A percentile compares a stretch with the other conserved stretches of the same genome.
Conservation (phyloP, 106 monocot species). For the Hemerocallis citrina region DNA sequence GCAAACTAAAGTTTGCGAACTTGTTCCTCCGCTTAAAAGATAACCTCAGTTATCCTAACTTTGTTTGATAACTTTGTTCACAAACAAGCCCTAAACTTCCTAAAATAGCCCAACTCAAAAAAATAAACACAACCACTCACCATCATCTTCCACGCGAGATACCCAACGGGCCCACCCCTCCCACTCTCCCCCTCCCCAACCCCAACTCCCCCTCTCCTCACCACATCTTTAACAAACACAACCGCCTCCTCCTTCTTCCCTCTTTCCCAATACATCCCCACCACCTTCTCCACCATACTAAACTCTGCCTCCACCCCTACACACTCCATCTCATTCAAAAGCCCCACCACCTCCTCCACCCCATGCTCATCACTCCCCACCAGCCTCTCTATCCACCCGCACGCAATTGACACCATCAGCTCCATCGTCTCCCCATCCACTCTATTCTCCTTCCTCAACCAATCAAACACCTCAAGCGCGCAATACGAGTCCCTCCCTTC, state of each 20-base stretch:
- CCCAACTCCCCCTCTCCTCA: slow-evolving; percentile 47
- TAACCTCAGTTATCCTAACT: too few relatives aligned
- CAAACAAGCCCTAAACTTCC: too few relatives aligned
- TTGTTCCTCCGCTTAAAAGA: too few relatives aligned
- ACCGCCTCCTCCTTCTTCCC: slow-evolving; percentile 70
- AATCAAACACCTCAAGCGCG: slow-evolving; percentile 92
- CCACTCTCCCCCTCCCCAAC: slow-evolving; percentile 23
- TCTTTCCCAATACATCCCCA: slow-evolving; percentile 86
- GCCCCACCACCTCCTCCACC: slow-evolving; percentile 60
- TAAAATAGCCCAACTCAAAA: too few relatives aligned
- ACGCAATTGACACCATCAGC: slow-evolving; percentile 88
- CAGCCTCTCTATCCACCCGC: slow-evolving; percentile 81
- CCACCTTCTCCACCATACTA: slow-evolving; percentile 90
- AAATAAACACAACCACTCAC: slow-evolving; percentile 37
- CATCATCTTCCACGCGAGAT: slow-evolving; percentile 97
- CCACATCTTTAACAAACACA: slow-evolving; percentile 63
- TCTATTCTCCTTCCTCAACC: slow-evolving; percentile 69
- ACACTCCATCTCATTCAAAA: slow-evolving; percentile 91
- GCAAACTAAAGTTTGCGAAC: too few relatives aligned
- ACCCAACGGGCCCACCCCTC: slow-evolving; percentile 68
- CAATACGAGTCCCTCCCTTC: slow-evolving; percentile 95
- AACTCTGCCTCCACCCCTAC: slow-evolving; percentile 86
- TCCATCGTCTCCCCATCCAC: slow-evolving; percentile 93
- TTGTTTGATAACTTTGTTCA: too few relatives aligned
- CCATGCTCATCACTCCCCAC: slow-evolving; percentile 35